Evolutionary conservation across 208 protist species (phyloP).

Genomic region (Trypanosoma avium): DNA sequence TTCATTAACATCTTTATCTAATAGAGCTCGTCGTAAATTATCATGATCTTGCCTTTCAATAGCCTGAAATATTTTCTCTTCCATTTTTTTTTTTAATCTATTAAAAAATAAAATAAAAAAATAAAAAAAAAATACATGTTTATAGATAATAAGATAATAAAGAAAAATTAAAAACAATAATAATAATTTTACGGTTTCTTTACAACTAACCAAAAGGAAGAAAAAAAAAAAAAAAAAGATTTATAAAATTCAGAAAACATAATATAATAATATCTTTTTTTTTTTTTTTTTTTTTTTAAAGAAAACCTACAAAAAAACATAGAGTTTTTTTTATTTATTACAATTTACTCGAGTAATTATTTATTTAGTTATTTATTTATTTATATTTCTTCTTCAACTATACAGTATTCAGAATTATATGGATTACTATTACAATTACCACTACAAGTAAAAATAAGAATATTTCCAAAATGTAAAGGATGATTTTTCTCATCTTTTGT

Average conservation of each 20-base stretch:
- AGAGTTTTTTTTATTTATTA: too few species aligned
- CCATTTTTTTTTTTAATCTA: constrained; percentile 9
- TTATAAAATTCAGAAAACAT: background rate
- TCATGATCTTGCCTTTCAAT: constrained; percentile 12
- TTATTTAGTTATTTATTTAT: background rate
- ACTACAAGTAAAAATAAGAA: constrained; percentile 80
- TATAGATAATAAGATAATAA: constrained; percentile 14
- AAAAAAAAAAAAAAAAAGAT: constrained; percentile 21
- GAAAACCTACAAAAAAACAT: too few species aligned
- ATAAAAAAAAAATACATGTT: background rate
- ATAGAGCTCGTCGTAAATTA: background rate
- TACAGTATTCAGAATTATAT: constrained; percentile 64
- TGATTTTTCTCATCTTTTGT: constrained; percentile 52
- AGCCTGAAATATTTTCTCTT: constrained; percentile 14
- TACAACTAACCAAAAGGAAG: too few species aligned
- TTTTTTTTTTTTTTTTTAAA: background rate
- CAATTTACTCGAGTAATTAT: constrained; percentile 2
- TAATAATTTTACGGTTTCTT: too few species aligned
- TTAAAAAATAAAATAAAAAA: background rate
- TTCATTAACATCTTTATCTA: constrained; percentile 20
- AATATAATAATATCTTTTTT: background rate
- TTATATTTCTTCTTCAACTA: constrained; percentile 85
- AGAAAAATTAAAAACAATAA: constrained; percentile 5
- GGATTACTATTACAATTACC: constrained; percentile 47
- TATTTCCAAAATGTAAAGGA: constrained; percentile 78